Conservation (phyloP, 2,329 filamentous ascomycete species). For the Hypoxylon sp. region DNA sequence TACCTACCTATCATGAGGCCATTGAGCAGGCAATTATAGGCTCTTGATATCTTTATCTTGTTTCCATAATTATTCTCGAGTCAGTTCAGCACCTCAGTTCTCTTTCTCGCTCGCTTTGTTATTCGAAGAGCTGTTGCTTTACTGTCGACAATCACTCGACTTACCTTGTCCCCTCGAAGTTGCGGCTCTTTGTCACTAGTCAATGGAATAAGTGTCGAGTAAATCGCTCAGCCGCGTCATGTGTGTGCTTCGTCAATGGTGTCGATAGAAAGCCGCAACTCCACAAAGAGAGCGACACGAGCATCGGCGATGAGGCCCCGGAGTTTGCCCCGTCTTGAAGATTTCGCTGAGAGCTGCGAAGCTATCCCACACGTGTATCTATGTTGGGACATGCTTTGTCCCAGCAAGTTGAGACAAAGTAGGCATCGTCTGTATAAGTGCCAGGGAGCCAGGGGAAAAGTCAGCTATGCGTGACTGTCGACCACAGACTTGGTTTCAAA, state of each 20-base stretch:
- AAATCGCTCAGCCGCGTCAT: constrained; percentile 9
- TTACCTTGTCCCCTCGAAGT: constrained; percentile 9
- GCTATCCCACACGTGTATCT: neutral
- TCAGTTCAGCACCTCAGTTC: neutral
- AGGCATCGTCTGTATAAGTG: constrained; percentile 19
- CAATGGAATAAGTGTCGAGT: constrained; percentile 7
- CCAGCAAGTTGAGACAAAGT: constrained; percentile 27
- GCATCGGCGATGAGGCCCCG: neutral
- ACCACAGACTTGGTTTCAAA: constrained; percentile 8
- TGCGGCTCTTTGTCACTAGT: constrained; percentile 20
- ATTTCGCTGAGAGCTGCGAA: neutral
- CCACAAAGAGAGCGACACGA: constrained; percentile 18
- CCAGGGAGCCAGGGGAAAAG: neutral
- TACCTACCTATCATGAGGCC: neutral
- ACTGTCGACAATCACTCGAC: neutral
- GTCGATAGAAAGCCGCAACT: neutral
- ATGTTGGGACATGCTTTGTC: constrained; percentile 28
- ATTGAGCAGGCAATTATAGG: neutral
- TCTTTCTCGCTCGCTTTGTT: constrained; percentile 23
- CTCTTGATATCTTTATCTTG: constrained; percentile 6
- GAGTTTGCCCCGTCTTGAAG: neutral
- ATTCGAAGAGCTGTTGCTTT: constrained; percentile 4
- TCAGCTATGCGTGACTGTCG: neutral
- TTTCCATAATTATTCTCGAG: constrained; percentile 16
- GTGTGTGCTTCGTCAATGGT: neutral